These are phyloP conservation scores for Chrysophaeum taylorii DNA, from an alignment of 352 stramenopile genomes.

Conservation along the genomic window DNA sequence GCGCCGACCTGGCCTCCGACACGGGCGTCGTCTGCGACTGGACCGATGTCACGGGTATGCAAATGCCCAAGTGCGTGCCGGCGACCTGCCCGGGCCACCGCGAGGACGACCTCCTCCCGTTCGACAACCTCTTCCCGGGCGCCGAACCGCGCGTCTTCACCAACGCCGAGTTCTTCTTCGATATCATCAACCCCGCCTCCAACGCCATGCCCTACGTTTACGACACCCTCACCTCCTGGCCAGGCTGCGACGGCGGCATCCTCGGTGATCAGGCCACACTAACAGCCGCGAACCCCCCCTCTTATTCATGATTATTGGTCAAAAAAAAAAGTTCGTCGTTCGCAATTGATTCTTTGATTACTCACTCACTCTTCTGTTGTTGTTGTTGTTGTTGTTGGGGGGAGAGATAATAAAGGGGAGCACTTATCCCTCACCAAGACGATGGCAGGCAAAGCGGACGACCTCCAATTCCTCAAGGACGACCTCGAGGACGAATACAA, in stretches of 20 bases:
- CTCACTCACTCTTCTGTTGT: too few relatives aligned
- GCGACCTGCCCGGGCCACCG: background rate
- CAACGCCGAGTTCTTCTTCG: background rate
- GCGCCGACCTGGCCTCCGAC: background rate
- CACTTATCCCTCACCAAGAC: too few relatives aligned
- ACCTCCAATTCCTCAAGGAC: background rate
- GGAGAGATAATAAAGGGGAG: too few relatives aligned
- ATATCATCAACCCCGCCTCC: background rate
- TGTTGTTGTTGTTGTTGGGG: too few relatives aligned
- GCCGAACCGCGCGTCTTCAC: background rate
- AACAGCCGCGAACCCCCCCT: too few relatives aligned
- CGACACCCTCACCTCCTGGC: background rate
- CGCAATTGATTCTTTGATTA: too few relatives aligned
- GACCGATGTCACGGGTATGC: background rate
- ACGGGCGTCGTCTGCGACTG: background rate
- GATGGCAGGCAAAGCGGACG: too few relatives aligned
- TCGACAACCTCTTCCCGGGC: background rate
- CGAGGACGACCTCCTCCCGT: background rate
- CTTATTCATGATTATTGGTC: too few relatives aligned
- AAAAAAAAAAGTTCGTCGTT: too few relatives aligned
- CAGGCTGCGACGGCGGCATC: background rate
- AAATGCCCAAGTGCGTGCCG: too few relatives aligned
- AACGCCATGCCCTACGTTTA: background rate
- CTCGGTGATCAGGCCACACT: too few relatives aligned
- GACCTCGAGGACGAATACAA: slow-evolving; percentile 9